Base-by-base conservation (phyloP, 768 basidiomycete species). In the Collybiopsis confluens region DNA sequence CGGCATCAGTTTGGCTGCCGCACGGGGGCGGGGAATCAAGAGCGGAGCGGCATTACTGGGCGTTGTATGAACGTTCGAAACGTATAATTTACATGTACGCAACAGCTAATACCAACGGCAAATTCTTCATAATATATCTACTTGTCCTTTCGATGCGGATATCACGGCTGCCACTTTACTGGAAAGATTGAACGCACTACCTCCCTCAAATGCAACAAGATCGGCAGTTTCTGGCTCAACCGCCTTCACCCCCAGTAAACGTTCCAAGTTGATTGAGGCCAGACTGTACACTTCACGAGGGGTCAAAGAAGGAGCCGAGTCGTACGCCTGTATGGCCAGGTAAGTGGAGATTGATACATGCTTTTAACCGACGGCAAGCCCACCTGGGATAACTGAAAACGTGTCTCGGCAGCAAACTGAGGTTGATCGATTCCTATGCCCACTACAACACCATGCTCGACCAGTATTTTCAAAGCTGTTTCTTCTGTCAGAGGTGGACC, bases 381-480 rank as follows among this genome's bases (percentile, higher is more conserved):
- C 13, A 37, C 47, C 26, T 21, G 45, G 11, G 54, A 33, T 38
- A 51, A 35, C 8, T 37, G 37, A 35, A 53, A 53, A 6, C 52
- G 26, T 35, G 52, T 53, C 26, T 53, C 52, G 7, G 9, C 16
- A 1, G 24, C 52, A n/a, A 45, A 16, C 28, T 85, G 91, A 27
- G 82, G 81, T 56, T 86, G 82, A 35, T 72, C 68, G 30, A 85
- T 73, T 16, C 86, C 88, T 46, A 92, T 63, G 18, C 81, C 90
- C n/a, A 92, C 85, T 18, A 83, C 84, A n/a, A 96, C 88, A n/a
- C 84, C 85, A 33, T 85, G 75, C 4, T 78, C 71, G 15, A 88
- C 66, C 36, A 98, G 75, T 20, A 73, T 79, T 3, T 81, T 76
- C 36, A 93, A 80, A 59, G 70, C 76, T 13, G 80, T 81, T 56